Evolutionary conservation across 768 basidiomycete species (phyloP).

Genomic region (Mycena latifolia): DNA sequence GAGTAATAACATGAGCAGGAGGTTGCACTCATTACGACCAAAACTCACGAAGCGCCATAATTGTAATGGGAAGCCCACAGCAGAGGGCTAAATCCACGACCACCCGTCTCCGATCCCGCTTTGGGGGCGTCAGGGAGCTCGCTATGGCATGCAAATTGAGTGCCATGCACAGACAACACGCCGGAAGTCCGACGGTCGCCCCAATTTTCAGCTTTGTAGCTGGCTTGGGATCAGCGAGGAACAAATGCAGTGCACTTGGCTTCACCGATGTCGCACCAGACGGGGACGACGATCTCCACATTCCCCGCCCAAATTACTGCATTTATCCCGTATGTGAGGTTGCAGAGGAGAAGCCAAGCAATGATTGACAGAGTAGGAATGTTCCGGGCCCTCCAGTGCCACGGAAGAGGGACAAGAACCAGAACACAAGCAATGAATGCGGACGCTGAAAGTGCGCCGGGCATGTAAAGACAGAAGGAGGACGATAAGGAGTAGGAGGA

Average conservation of each 20-base stretch:
- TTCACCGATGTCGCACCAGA: slow-evolving; percentile 87
- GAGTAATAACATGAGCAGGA: neutral
- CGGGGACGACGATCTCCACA: slow-evolving; percentile 54
- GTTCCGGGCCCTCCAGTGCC: slow-evolving; percentile 57
- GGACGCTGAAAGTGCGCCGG: slow-evolving; percentile 2
- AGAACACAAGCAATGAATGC: slow-evolving; percentile 43
- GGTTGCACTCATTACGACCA: neutral
- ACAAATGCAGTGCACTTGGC: slow-evolving; percentile 11
- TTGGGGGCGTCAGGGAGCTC: slow-evolving; percentile 39
- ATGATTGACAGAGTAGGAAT: slow-evolving; percentile 62
- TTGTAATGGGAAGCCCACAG: slow-evolving; percentile 66
- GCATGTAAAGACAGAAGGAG: slow-evolving; percentile 18
- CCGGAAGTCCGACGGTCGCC: slow-evolving; percentile 67
- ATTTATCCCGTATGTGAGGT: slow-evolving; percentile 68
- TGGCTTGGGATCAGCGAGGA: slow-evolving; percentile 37
- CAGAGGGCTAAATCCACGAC: slow-evolving; percentile 63
- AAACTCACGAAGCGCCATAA: slow-evolving; percentile 70
- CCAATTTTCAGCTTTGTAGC: slow-evolving; percentile 69
- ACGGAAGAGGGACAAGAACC: slow-evolving; percentile 49
- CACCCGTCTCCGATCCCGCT: slow-evolving; percentile 30
- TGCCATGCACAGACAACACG: slow-evolving; percentile 68
- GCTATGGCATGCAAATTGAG: slow-evolving; percentile 61
- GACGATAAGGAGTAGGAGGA: no score
- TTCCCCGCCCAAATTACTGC: slow-evolving; percentile 73
- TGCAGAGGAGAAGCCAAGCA: slow-evolving; percentile 63